Conservation (phyloP, 805 yeast genomes). For the Candida gorgasii region DNA sequence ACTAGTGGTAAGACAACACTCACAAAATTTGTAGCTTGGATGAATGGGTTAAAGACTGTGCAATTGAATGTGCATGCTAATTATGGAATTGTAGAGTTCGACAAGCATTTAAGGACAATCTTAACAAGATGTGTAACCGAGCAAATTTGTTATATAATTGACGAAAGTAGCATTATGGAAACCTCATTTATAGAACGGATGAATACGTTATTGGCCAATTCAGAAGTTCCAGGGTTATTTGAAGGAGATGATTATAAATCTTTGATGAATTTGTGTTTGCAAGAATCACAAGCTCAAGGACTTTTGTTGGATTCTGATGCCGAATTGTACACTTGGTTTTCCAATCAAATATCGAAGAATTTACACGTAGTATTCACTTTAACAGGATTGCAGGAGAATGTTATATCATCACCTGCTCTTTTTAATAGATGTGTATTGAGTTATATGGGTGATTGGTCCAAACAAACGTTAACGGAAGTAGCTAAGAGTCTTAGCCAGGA, state of each 20-base stretch:
- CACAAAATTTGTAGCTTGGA: slow-evolving; percentile 86
- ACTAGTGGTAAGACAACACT: slow-evolving; percentile 81
- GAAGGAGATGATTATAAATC: slow-evolving; percentile 65
- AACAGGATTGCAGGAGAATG: slow-evolving; percentile 40
- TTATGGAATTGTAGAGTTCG: slow-evolving; percentile 67
- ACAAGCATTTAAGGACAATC: slow-evolving; percentile 55
- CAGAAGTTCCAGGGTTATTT: slow-evolving; percentile 88
- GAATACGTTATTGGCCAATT: slow-evolving; percentile 91
- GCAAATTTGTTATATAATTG: slow-evolving; percentile 69
- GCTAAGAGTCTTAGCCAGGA: slow-evolving; percentile 40
- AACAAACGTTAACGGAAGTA: slow-evolving; percentile 49
- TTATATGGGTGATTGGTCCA: slow-evolving; percentile 88
- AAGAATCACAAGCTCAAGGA: slow-evolving; percentile 61
- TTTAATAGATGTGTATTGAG: slow-evolving; percentile 85
- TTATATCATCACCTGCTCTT: slow-evolving; percentile 81
- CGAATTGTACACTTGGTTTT: slow-evolving; percentile 77
- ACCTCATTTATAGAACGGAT: slow-evolving; percentile 84
- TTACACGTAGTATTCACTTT: slow-evolving; percentile 83
- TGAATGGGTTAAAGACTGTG: slow-evolving; percentile 67
- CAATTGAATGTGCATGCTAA: slow-evolving; percentile 58
- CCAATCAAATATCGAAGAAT: slow-evolving; percentile 61
- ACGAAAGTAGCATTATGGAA: slow-evolving; percentile 75
- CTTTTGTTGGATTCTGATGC: slow-evolving; percentile 62
- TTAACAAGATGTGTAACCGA: slow-evolving; percentile 49
- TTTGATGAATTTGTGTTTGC: slow-evolving; percentile 56